Base-by-base conservation (phyloP, 2,329 filamentous ascomycete genomes). In the Emergomyces orientalis region DNA sequence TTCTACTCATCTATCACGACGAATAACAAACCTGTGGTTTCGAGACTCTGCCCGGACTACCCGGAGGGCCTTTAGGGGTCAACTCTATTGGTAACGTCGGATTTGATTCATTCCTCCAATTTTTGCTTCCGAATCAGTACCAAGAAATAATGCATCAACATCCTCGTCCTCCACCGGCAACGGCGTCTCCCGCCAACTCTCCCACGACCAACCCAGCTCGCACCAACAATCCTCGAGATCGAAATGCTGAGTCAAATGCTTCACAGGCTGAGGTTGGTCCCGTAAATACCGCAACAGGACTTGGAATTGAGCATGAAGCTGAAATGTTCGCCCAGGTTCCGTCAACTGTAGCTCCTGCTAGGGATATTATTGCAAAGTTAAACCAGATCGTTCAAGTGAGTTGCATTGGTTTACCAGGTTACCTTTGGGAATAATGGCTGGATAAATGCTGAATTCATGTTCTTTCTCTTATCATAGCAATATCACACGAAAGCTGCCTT, bases 381-480 rank as follows among this genome's bases (percentile, higher is more conserved):
- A 94, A 95, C 75, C 91, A 96, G 78, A 94, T 97, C 71, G 87
- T 97, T 70, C 90, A 94, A 84, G 91, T 95, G 79, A 65, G 78
- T 70, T 65, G 52, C 9, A 34, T 7, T 32, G 1, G 27, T 54
- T 54, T 62, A 58, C 17, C 8, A 37, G 34, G 60, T 60, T 22
- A 37, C 32, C 19, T 39, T 5, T 58, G 39, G n/a, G 63, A 63
- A 22, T 32, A 64, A 68, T 32, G 65, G 72, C 37, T 71, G 75
- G 62, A 75, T 65, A 64, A 59, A 73, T 74, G 69, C 66, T 73
- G 74, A 68, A 71, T 67, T 70, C 41, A 14, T 63, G 55, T 56
- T 37, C 9, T 56, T 56, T 39, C n/a, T 55, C 32, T 37, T 39
- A 5, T 37, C 60, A 17, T 71, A 97, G 91, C 96, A 97, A 74